Evolutionary conservation across 352 stramenopile genomes (phyloP), one percentile per base, ranked within the genome.

Genomic region (Globisporangium canariense): DNA sequence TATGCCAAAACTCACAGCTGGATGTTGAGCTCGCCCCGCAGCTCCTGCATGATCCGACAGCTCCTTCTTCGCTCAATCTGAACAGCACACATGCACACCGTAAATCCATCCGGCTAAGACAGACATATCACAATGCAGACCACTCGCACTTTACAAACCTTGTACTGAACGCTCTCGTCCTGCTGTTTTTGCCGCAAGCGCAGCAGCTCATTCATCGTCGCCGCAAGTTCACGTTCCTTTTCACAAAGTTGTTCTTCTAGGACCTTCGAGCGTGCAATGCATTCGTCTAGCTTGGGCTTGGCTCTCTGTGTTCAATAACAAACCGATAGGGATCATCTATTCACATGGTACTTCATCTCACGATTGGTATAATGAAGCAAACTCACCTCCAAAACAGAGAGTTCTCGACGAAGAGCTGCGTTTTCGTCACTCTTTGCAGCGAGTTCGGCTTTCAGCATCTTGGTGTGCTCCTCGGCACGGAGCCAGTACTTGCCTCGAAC

Each of bases 31-130:
- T 74, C 68, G 13, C 38, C 62, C 16, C 67, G 59, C 22, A 74
- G 60, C 34, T 74, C 68, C 30, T 63, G 68, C 52, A 74, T 68
- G 34, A 71, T 59, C 6, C 65, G 55, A 36, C 57, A 66, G 30
- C 67, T 63, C 32, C 68, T 62, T 50, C 54, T 64, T 22, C 65
- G 43, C 30, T 74, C 60, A 22, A 74, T 72, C 68, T 74, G 5
- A 32, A 22, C 22, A 61, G 16, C 11, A 34, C 22, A 10, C 25
- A 20, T 2, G 13, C 13, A 13, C 13, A 20, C 20, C 22, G 36
- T 32, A 36, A 36, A 32, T 32, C 22, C 36, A 2, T 25, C 22
- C 9, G 43, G 7, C 18, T 5, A 49, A 20, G 14, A 22, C 14
- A 49, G 10, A 22, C 18, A 22, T 14, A 3, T 13, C 13, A 61